These are phyloP conservation scores for Circinella minor DNA, from an alignment of 371 early-diverging fungal species.

Conservation along the genomic window DNA sequence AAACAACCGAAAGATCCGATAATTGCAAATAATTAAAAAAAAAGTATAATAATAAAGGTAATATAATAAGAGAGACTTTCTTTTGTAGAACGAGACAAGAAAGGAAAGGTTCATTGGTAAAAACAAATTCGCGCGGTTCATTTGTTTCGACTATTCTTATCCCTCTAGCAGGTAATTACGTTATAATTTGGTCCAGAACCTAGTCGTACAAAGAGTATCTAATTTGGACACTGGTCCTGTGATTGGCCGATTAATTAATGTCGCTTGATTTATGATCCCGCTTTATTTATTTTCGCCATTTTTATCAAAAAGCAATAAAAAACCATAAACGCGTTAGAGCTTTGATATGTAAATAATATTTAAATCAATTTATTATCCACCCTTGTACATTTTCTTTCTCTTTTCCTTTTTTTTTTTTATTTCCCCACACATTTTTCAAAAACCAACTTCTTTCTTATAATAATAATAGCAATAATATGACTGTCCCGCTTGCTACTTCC, in stretches of 20 bases:
- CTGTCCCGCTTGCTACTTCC: constrained; percentile 15
- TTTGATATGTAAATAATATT: constrained; percentile 4
- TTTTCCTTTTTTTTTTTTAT: constrained; percentile 12
- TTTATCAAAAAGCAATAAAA: constrained; percentile 6
- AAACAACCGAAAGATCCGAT: background rate
- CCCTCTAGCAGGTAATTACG: background rate
- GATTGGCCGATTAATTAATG: constrained; percentile 27
- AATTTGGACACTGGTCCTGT: constrained; percentile 12
- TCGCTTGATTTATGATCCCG: constrained; percentile 16
- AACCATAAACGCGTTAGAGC: constrained; percentile 2
- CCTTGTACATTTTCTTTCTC: constrained; percentile 8
- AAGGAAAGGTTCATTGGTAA: constrained; percentile 9
- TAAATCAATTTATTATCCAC: constrained; percentile 10
- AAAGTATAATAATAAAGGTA: background rate
- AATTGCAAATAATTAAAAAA: background rate
- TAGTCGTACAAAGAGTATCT: constrained; percentile 28
- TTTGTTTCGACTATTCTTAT: background rate
- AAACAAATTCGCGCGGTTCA: constrained; percentile 16
- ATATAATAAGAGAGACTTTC: background rate
- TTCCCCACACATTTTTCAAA: background rate
- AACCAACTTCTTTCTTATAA: no score
- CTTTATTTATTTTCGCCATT: background rate
- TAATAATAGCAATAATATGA: background rate
- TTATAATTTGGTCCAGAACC: constrained; percentile 19
- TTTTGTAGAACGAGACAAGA: constrained; percentile 1